A percentile compares a stretch with the other conserved stretches of the same genome.
Evolutionary conservation across 2,329 filamentous ascomycete species (phyloP).

Genomic region (Colletotrichum sp.): DNA sequence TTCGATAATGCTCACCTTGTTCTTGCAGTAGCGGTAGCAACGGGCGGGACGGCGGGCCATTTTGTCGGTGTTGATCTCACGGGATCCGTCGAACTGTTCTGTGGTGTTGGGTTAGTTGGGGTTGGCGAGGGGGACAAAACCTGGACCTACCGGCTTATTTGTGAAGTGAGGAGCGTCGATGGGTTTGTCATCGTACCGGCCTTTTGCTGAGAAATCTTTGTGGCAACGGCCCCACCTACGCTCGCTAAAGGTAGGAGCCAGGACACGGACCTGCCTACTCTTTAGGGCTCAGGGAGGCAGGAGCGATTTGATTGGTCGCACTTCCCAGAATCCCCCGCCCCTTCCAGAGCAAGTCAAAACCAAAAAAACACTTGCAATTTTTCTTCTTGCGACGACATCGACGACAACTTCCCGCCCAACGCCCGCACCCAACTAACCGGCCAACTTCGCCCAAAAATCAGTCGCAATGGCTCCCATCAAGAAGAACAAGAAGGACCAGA

Average conservation of each 20-base stretch:
- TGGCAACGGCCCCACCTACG: constrained; percentile 4
- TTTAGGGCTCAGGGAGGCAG: background rate
- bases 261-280: constrained; percentile 47
- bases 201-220: constrained; percentile 20
- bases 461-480: constrained; percentile 69
- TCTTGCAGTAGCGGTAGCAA: constrained; percentile 99
- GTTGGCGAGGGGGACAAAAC: constrained; percentile 24
- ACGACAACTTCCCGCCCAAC: constrained; percentile 13
- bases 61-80: constrained; percentile 67
- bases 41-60: constrained; percentile 99
- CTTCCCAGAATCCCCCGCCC: background rate
- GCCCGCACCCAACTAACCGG: constrained; percentile 9
- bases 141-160: constrained; percentile 11
- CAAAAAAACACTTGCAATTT: background rate
- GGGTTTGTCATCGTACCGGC: constrained; percentile 61
- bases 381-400: background rate
- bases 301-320: constrained; percentile 31
- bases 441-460: constrained; percentile 41
- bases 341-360: background rate
- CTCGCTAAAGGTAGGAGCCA: constrained; percentile 29
- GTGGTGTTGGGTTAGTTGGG: constrained; percentile 37
- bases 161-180: constrained; percentile 23
- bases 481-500: constrained; percentile 86
- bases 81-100: constrained; percentile 35
- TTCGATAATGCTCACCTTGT: constrained; percentile 76